Percentiles rank a stretch among this genome's conserved stretches.
Conservation (phyloP, 1,284 basidiomycete genomes). For the Malassezia nana region DNA sequence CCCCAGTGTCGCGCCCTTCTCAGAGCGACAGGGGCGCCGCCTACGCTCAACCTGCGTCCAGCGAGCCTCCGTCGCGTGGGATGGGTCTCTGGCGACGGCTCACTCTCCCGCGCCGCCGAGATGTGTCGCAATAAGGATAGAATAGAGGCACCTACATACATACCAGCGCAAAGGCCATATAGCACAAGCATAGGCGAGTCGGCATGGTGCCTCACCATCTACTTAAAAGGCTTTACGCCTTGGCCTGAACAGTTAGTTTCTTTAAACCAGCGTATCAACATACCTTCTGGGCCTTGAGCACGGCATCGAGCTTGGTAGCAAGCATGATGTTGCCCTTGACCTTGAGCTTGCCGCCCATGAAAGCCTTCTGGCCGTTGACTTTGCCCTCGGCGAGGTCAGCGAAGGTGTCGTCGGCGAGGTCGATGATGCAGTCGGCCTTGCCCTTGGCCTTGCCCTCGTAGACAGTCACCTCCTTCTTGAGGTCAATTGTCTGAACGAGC, state of each 20-base stretch:
- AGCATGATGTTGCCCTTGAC: conserved; percentile 47
- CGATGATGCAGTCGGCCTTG: conserved; percentile 49
- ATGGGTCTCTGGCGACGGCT: neutral
- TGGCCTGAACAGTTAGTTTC: conserved; percentile 12
- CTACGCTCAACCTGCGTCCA: too few species aligned
- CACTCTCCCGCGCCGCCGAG: neutral
- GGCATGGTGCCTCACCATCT: too few species aligned
- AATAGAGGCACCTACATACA: neutral
- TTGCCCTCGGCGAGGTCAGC: conserved; percentile 47
- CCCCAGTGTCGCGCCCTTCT: neutral
- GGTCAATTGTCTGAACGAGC: conserved; percentile 68
- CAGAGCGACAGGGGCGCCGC: neutral
- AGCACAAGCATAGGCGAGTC: too few species aligned
- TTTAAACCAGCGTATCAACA: neutral
- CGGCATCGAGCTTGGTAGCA: conserved; percentile 33
- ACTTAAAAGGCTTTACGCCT: conserved; percentile 30
- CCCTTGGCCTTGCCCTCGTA: conserved; percentile 48
- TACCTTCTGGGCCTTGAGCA: conserved; percentile 29
- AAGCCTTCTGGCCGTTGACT: conserved; percentile 49
- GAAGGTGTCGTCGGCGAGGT: conserved; percentile 45
- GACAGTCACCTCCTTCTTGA: conserved; percentile 60
- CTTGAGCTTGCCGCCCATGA: conserved; percentile 35
- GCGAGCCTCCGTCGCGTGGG: neutral
- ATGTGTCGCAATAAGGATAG: neutral
- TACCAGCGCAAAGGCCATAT: too few species aligned